Conservation (phyloP, 768 basidiomycete species). For the Agaricus subrufescens region DNA sequence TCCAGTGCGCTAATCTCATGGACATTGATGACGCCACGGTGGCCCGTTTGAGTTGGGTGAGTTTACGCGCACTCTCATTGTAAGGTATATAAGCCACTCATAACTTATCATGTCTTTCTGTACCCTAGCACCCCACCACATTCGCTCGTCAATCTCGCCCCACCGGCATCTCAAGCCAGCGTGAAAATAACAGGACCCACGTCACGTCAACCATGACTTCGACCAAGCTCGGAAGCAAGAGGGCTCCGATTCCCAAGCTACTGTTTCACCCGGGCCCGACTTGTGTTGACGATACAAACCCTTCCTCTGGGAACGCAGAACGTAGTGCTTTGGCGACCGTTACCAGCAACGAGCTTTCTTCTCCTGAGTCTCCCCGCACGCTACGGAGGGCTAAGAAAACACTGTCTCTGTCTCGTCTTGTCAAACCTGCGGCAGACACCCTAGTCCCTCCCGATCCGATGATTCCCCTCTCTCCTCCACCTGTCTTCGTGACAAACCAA, state of each 20-base stretch:
- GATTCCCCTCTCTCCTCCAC: not conserved
- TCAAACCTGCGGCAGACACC: not conserved
- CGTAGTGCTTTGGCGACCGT: not conserved
- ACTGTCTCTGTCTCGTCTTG: not conserved
- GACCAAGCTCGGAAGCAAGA: not conserved
- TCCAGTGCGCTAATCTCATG: not conserved
- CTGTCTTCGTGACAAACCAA: not conserved
- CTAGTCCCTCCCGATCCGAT: not conserved
- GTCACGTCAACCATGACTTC: not conserved
- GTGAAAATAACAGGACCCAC: not conserved
- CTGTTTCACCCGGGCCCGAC: constrained; percentile 1
- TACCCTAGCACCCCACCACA: not conserved
- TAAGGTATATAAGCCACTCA: not conserved
- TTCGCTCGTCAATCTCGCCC: not conserved
- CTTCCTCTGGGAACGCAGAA: not conserved
- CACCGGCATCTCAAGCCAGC: not conserved
- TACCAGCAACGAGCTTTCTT: not conserved
- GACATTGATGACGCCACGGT: constrained; percentile 6
- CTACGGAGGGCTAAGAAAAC: constrained; percentile 6
- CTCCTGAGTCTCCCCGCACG: not conserved
- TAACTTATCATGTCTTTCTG: not conserved
- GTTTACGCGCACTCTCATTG: not conserved
- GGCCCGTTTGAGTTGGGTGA: not conserved
- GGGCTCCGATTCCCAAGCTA: constrained; percentile 8
- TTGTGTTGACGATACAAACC: not conserved